phyloP scores from a whole-genome alignment of 1,284 basidiomycete species.

The Ustilago lituana region DNA sequence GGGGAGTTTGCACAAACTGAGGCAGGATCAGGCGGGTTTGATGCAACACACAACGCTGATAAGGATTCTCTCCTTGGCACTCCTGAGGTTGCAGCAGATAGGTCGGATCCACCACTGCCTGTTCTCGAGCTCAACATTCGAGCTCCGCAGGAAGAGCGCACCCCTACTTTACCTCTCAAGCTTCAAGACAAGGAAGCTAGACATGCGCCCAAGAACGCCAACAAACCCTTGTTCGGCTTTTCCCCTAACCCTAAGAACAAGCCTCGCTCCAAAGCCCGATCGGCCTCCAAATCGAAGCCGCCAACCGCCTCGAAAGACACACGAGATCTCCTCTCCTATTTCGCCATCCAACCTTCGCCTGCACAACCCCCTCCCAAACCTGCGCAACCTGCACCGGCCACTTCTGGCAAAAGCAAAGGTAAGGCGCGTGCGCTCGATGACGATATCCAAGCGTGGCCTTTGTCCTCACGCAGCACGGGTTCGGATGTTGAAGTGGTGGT shows the following conservation, averaged over 20 bases:
- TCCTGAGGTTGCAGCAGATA: too few relatives aligned
- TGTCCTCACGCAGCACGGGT: not conserved
- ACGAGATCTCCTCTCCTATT: constrained; percentile 24
- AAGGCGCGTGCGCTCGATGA: constrained; percentile 13
- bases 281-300: constrained; percentile 3
- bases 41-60: too few relatives aligned
- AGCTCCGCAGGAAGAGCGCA: too few relatives aligned
- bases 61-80: too few relatives aligned
- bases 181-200: not conserved
- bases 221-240: too few relatives aligned
- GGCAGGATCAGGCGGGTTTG: too few relatives aligned
- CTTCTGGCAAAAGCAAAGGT: constrained; percentile 4
- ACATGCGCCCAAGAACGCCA: too few relatives aligned
- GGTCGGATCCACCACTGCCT: not conserved
- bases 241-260: not conserved
- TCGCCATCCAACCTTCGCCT: not conserved
- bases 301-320: constrained; percentile 1
- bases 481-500: constrained; percentile 7
- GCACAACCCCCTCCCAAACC: not conserved
- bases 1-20: too few relatives aligned
- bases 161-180: not conserved
- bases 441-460: constrained; percentile 1
- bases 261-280: not conserved
- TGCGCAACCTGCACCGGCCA: not conserved
- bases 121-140: not conserved